These are phyloP conservation scores for Wilcoxina mikolae DNA, from an alignment of 495 filamentous ascomycete species.

Conservation along the genomic window DNA sequence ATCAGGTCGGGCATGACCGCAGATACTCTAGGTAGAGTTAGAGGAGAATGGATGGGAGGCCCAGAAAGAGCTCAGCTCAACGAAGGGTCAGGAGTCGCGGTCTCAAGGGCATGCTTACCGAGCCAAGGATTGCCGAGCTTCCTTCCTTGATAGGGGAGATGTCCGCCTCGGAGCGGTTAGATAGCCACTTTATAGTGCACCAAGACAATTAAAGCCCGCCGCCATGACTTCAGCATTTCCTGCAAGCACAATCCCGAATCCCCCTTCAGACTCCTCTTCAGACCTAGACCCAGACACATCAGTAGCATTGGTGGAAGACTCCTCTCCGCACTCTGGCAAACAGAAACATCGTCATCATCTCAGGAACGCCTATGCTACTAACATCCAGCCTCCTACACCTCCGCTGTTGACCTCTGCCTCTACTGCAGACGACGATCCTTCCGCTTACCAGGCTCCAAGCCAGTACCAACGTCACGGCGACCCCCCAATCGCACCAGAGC, in stretches of 20 bases:
- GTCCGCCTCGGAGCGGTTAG: not conserved
- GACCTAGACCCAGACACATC: slow-evolving; percentile 3
- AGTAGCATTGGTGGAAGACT: not conserved
- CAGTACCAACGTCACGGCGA: no score
- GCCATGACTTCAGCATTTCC: slow-evolving; percentile 11
- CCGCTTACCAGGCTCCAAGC: not conserved
- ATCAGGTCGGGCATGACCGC: no score
- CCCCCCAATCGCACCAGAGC: not conserved
- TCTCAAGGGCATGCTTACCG: no score
- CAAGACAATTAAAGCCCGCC: not conserved
- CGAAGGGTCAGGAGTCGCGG: no score
- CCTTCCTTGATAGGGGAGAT: slow-evolving; percentile 1
- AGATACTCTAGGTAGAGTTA: no score
- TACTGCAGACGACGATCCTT: not conserved
- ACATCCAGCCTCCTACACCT: slow-evolving; percentile 3
- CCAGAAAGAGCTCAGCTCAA: no score
- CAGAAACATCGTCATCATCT: not conserved
- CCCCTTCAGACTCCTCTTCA: slow-evolving; percentile 8
- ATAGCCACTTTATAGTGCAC: not conserved
- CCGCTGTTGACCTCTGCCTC: slow-evolving; percentile 1
- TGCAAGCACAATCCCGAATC: slow-evolving; percentile 13
- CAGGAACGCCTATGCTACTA: not conserved
- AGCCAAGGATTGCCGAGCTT: no score
- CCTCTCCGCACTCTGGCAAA: not conserved
- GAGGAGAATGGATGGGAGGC: no score